Evolutionary conservation across 441 rosid species (phyloP).

Genomic region (Arabidopsis lyrata): DNA sequence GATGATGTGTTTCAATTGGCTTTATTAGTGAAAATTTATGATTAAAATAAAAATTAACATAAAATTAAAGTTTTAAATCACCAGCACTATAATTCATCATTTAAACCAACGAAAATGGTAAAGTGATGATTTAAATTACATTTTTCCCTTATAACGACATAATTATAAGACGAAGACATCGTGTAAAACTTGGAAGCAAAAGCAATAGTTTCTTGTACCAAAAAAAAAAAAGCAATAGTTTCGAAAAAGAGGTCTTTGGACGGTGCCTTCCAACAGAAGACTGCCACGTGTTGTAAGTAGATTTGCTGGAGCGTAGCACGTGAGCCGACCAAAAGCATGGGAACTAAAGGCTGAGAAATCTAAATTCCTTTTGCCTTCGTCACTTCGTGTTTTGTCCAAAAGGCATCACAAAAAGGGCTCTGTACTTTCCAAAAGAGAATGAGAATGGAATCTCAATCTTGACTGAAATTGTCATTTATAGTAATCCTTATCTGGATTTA

Average conservation of each 20-base stretch:
- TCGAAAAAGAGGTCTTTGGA: constrained; percentile 35
- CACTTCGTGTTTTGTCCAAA: constrained; percentile 37
- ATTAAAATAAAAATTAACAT: no score
- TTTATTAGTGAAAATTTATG: no score
- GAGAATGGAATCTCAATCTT: constrained; percentile 39
- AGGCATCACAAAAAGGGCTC: constrained; percentile 25
- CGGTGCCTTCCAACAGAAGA: constrained; percentile 42
- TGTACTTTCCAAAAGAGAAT: constrained; percentile 37
- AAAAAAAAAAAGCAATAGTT: constrained; percentile 20
- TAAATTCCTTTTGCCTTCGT: constrained; percentile 48
- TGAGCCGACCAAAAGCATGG: constrained; percentile 51
- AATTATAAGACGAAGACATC: no score
- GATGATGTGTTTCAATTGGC: no score
- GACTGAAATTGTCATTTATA: constrained; percentile 12
- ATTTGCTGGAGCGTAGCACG: constrained; percentile 37
- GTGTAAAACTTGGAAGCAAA: constrained; percentile 13
- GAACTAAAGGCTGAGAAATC: constrained; percentile 34
- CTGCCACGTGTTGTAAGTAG: constrained; percentile 15
- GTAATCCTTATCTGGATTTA: constrained; percentile 12
- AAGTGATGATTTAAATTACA: no score
- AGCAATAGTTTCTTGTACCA: constrained; percentile 15
- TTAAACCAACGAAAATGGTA: no score
- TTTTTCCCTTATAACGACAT: no score
- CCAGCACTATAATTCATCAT: no score
- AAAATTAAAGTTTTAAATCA: no score